Evolutionary conservation across 2,329 filamentous ascomycete species (phyloP), one percentile per base, ranked within the genome.

Genomic region (Delphinella strobiligena): DNA sequence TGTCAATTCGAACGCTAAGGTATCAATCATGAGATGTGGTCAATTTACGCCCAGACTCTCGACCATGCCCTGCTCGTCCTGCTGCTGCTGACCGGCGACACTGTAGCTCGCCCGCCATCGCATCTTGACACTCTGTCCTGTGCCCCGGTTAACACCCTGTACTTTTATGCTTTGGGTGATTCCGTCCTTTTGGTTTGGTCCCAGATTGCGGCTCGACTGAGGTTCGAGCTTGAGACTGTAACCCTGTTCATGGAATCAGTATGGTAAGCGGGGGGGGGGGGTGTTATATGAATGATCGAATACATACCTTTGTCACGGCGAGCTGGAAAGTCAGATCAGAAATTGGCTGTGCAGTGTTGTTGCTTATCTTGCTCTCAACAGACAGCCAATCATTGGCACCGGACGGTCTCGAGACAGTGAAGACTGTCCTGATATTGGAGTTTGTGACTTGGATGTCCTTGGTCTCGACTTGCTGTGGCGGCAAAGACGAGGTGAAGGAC

Each of bases 401-500:
- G 37, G 68, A 57, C 45, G 69, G 60, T 52, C 85, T 71, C 16
- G 71, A 74, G 4, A 85, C 80, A 30, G 78, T 66, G 57, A 95
- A 80, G 30, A 83, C 73, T 44, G 93, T 79, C 44, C 75, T 75
- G 34, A 96, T 64, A 32, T 66, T 70, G 2, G 78, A 80, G 52
- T 83, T 78, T 53, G 76, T 78, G 32, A 95, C 75, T 3, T 69
- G 71, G 15, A 81, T 65, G 35, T 75, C 74, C 48, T 84, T 76
- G 1, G 55, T 49, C 24, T 75, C 70, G 44, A 75, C 69, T 31
- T 46, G 41, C 19, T 42, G 41, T 3, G 39, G 39, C 3, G 89
- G 89, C 11, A 95, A 69, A 0, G 89, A 80, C 0, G 89, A 96
- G 3, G 84, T 78, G 58, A 96, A 96, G 17, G 78, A 82, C 88